phyloP scores from a whole-genome alignment of 208 protist genomes.

The Leishmania arabica region DNA sequence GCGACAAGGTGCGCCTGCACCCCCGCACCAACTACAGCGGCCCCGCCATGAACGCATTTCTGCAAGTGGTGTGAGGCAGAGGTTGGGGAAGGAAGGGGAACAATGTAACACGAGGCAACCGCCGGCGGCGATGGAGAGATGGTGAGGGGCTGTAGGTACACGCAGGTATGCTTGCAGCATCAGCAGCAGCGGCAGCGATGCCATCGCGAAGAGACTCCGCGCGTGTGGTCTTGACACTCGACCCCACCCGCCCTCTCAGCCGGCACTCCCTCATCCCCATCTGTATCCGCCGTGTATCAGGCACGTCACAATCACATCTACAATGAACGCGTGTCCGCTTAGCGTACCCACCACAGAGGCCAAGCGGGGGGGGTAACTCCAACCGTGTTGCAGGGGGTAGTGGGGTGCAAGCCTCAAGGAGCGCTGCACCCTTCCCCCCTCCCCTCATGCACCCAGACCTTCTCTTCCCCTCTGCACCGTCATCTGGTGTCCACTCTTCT shows the following conservation, averaged over 20 bases:
- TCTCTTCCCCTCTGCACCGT: background rate
- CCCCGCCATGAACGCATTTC: constrained; percentile 50
- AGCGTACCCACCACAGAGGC: background rate
- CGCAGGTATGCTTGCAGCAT: background rate
- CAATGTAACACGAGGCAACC: background rate
- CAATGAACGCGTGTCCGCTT: background rate
- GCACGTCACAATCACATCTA: background rate
- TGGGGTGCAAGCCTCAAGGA: background rate
- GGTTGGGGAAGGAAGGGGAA: background rate
- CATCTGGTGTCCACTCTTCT: background rate
- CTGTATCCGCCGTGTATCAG: background rate
- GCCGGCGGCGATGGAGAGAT: background rate
- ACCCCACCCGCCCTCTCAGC: background rate
- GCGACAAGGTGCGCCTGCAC: constrained; percentile 33
- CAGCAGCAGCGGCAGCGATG: background rate
- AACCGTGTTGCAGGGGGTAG: background rate
- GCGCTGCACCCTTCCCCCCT: background rate
- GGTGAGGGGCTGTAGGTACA: too few species aligned
- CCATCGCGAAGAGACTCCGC: background rate
- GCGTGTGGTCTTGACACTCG: background rate
- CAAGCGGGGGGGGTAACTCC: background rate
- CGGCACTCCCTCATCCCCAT: background rate
- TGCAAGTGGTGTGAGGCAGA: constrained; percentile 21
- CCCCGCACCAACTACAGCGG: constrained; percentile 37
- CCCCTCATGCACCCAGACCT: background rate